Conservation (phyloP, 495 filamentous ascomycete species). For the Trichoderma gamsii region DNA sequence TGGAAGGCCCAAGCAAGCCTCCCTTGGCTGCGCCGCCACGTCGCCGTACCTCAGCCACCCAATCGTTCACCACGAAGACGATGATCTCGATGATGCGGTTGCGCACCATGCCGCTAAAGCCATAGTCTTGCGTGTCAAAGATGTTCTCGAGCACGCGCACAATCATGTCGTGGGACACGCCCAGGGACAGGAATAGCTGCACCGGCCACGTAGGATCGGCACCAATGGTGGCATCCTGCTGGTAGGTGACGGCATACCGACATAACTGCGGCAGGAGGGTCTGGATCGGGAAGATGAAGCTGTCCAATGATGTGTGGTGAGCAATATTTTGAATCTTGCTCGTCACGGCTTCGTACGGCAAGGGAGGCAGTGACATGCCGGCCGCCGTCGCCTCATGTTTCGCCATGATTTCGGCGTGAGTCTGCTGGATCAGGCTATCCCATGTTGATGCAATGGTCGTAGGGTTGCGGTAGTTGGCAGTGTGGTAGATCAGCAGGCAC, state of each 20-base stretch:
- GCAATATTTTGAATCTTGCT: conserved; percentile 71
- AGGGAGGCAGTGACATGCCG: conserved; percentile 22
- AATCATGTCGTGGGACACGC: conserved; percentile 67
- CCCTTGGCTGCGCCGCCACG: conserved; percentile 30
- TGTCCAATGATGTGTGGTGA: conserved; percentile 62
- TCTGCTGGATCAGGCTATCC: conserved; percentile 68
- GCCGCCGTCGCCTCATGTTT: conserved; percentile 36
- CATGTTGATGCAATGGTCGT: conserved; percentile 77
- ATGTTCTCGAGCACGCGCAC: conserved; percentile 72
- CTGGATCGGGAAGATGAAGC: conserved; percentile 66
- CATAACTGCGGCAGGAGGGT: conserved; percentile 65
- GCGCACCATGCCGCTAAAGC: conserved; percentile 60
- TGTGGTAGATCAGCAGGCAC: conserved; percentile 81
- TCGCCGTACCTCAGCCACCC: conserved; percentile 38
- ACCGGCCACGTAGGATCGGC: conserved; percentile 68
- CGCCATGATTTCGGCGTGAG: conserved; percentile 56
- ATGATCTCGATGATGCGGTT: conserved; percentile 41
- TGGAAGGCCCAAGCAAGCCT: conserved; percentile 32
- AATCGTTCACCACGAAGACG: conserved; percentile 30
- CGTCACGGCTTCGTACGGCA: conserved; percentile 66
- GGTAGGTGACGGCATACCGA: conserved; percentile 65
- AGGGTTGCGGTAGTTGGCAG: conserved; percentile 78
- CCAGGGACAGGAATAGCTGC: conserved; percentile 70
- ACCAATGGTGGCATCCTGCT: conserved; percentile 55
- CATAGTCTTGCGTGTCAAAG: conserved; percentile 76